Evolutionary conservation across 129 eudicot genomes (phyloP), one percentile per base, ranked within the genome.

Genomic region (Tagetes patula): DNA sequence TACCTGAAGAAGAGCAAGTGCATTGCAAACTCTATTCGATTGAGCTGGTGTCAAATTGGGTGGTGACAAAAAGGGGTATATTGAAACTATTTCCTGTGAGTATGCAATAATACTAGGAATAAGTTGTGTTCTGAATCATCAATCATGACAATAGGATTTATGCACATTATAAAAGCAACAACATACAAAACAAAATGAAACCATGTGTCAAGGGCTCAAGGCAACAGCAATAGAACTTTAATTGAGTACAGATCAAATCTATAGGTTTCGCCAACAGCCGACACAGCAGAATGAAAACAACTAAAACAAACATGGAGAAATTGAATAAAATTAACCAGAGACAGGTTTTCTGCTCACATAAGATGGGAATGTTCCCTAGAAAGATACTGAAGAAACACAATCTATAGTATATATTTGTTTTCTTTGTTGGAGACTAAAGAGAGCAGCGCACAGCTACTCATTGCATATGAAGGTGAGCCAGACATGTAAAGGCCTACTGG

Each of bases 1-100:
- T 72, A 87, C 95, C 89, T 92, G 97, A 79, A 91, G 97, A 56
- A 91, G 88, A 2, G 97, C 95, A 65, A 91, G 95, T 41, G 97
- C 95, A 82, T 91, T 88, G 88, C 97, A 88, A 50, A 88, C 95
- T 80, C 97, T 78, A 76, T 88, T 88, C 41, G 97, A 91, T 63
- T 91, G 92, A n/a, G 85, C 92, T 37, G 89, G 90, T 40, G 97
- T 91, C 80, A 91, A 62, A 76, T 84, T 91, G 58, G 97, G 97
- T 3, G 97, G 95, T 59, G 97, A 91, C 47, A 91, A 69, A 75
- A 91, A 86, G 39, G 92, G 92, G 66, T 91, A 91, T 42, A 91
- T 91, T 56, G 92, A 87, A 39, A 91, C 92, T 62, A 91, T 91
- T 81, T 91, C 97, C 97, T 91, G 88, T 79, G 82, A 73, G 48